Base-by-base conservation (phyloP, 176 grass and related monocot genomes). In the Zizania latifolia region DNA sequence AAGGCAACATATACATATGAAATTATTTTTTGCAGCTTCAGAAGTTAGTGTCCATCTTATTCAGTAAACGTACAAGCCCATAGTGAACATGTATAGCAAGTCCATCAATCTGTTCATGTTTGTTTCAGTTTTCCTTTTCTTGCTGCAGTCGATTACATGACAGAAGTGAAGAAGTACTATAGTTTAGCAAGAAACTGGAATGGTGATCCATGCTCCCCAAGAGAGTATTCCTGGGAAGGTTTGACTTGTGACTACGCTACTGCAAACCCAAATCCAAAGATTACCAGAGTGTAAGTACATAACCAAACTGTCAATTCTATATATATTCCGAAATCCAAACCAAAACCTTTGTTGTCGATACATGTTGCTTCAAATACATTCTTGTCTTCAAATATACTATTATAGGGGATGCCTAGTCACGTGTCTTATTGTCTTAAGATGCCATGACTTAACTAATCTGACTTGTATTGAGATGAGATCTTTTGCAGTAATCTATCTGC, bases 241-340 rank as follows among this genome's bases (percentile, higher is more conserved):
- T n/a, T n/a, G n/a, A n/a, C n/a, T n/a, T n/a, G n/a, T n/a, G n/a
- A n/a, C n/a, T n/a, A n/a, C n/a, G n/a, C n/a, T n/a, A n/a, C n/a
- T n/a, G n/a, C n/a, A n/a, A n/a, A n/a, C n/a, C n/a, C n/a, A n/a
- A n/a, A n/a, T n/a, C n/a, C n/a, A n/a, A n/a, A n/a, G n/a, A n/a
- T n/a, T n/a, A n/a, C n/a, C n/a, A n/a, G 21, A 2, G 0, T 77
- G 75, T 77, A 77, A 77, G 60, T 60, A 65, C 60, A 78, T 53
- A 75, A 22, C 57, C 27, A 61, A 37, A 11, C 10, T 24, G 21
- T 24, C 54, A n/a, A 34, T 58, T n/a, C n/a, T n/a, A 2, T n/a
- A 17, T 55, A 36, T 72, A 70, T 28, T 45, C 21, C 10, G 23
- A 19, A 48, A 55, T 0, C 1, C 14, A 50, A 50, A 41, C 24